Base-by-base conservation (phyloP, 1,284 basidiomycete species). In the Ustilago loliicola region DNA sequence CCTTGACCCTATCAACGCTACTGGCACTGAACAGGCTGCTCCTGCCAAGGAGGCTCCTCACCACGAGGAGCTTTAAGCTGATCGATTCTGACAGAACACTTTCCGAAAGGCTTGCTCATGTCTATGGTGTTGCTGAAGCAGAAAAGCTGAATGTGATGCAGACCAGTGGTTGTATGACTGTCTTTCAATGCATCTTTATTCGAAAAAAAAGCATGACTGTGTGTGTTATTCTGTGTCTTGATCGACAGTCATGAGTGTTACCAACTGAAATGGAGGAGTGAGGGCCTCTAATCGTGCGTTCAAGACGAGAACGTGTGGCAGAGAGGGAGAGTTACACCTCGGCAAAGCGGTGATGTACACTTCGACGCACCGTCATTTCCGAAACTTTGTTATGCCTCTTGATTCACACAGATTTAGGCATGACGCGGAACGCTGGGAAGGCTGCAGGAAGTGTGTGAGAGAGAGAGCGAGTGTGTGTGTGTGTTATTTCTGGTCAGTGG, bases 1-100 rank as follows among this genome's bases (percentile, higher is more conserved):
- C 42, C 69, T 79, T 34, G 75, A 77, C 21, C 75, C 75, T 27
- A 66, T 73, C 75, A 73, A 77, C 71, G 54, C 47, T 30, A 73
- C 75, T 30, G 69, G 34, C 45, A n/a, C 63, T 50, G 70, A 72
- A 48, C 32, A 68, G 42, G 68, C 67, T 30, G 54, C 73, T 21
- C 55, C 61, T 40, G 51, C 63, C 25, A 50, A 72, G 45, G 73
- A 71, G 61, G 66, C 62, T 32, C 63, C 57, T 23, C 71, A 71
- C 75, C 75, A 77, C 67, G 75, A 77, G 59, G 75, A 77, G 71
- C 75, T 77, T 42, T 77, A 47, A 77, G 40, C 45, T 8, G n/a
- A 6, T 30, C 6, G 10, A 29, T 27, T 8, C 25, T 15, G 13
- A 5, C 19, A 5, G 29, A 50, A 50, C 13, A 27, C 25, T 50